phyloP scores from a whole-genome alignment of 306 rosid species.

The Vigna unguiculata region DNA sequence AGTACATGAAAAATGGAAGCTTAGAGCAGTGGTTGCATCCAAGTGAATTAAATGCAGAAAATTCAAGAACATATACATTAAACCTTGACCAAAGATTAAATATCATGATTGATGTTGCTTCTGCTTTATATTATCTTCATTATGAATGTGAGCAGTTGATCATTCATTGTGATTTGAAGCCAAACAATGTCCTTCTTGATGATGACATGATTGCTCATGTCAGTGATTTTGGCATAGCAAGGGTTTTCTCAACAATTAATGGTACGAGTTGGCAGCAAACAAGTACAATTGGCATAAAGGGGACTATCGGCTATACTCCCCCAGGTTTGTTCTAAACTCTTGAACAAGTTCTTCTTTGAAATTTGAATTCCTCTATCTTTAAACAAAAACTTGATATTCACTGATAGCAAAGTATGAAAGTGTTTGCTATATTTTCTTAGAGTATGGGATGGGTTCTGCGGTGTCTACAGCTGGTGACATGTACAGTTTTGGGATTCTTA shows the following conservation, averaged over 20 bases:
- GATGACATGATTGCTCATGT: background rate
- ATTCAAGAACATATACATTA: background rate
- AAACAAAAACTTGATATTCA: too few species aligned
- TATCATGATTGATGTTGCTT: background rate
- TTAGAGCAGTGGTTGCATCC: background rate
- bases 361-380: too few species aligned
- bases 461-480: constrained; percentile 36
- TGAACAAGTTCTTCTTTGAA: too few species aligned
- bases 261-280: background rate
- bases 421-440: constrained; percentile 1
- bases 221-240: background rate
- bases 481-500: constrained; percentile 53
- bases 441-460: constrained; percentile 39
- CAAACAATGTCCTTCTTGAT: background rate
- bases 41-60: background rate
- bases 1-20: background rate
- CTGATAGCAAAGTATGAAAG: too few species aligned
- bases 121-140: background rate
- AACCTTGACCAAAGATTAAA: background rate
- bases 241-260: background rate
- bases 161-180: background rate
- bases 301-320: background rate
- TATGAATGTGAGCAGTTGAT: background rate
- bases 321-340: background rate
- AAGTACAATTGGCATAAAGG: background rate